Evolutionary conservation across 2,329 filamentous ascomycete genomes (phyloP).

Genomic region (Ascochyta pisi): DNA sequence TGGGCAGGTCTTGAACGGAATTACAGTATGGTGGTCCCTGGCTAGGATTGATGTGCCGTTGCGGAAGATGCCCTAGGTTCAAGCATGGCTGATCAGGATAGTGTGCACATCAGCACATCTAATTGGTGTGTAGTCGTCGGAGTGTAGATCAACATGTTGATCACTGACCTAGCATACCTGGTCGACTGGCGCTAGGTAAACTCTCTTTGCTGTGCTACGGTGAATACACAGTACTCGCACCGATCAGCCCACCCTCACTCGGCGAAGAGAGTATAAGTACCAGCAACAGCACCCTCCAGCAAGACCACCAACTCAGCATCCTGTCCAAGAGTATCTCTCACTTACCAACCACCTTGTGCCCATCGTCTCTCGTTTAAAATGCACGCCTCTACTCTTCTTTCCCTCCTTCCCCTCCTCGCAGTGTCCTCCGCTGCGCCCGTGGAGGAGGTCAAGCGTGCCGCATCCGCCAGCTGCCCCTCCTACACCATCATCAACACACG

Average conservation of each 20-base stretch:
- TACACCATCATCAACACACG: conserved; percentile 37
- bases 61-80: neutral
- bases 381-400: conserved; percentile 18
- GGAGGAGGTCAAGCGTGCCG: conserved; percentile 18
- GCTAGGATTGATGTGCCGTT: neutral
- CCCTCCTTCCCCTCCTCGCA: conserved; percentile 18
- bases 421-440: conserved; percentile 20
- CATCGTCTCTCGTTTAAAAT: conserved; percentile 11
- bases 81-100: neutral
- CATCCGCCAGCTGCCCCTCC: conserved; percentile 20
- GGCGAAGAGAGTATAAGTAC: conserved; percentile 1
- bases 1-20: neutral
- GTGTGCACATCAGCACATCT: neutral
- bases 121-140: neutral
- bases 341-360: neutral
- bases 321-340: neutral
- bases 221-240: neutral
- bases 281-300: neutral
- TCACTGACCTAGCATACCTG: neutral
- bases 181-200: neutral
- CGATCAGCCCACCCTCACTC: neutral
- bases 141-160: conserved; percentile 2
- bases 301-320: neutral
- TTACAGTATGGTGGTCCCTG: neutral
- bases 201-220: neutral